Base-by-base conservation (phyloP, 108 stramenopile species). In the Parietichytrium sp. region DNA sequence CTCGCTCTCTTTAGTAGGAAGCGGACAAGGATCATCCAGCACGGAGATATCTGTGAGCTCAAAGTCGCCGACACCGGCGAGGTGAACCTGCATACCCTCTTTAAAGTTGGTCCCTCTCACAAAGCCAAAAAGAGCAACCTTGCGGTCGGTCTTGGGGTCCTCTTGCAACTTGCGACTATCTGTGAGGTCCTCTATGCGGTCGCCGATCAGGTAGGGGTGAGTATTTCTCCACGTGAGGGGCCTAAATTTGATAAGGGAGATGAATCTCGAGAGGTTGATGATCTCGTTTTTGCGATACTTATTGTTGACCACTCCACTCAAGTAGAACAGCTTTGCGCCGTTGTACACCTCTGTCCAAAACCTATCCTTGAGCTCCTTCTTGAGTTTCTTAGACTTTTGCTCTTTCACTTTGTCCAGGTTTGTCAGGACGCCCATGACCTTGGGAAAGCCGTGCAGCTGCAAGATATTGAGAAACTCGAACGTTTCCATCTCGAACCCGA, bases 271-370 rank as follows among this genome's bases (percentile, higher is more conserved):
- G 47, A 99, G 83, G 55, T 95, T 95, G 78, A 94, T 93, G 55
- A 96, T 89, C 87, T 98, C 97, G 82, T 93, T 92, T 82, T 96
- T 95, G 38, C 94, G 88, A 89, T 96, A 99, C 84, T 96, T 96
- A 47, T 95, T 95, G 87, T 95, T 93, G 33, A 96, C 91, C 31
- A 89, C 81, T n/a, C 98, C 98, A 47, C 89, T 92, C 79, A 99
- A 91, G 52, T 95, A 93, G 80, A 96, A 97, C 92, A 99, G 93
- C 84, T 99, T 99, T 29, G 98, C 98, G 31, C 98, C 97, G 55
- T 96, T 92, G 83, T 96, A 97, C 52, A 96, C 94, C 88, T 99
- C 98, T 6, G 96, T 96, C 97, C 97, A 98, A 84, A 99, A 99
- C 49, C 98, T 90, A 51, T 96, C 91, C 86, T 99, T 99, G 48